Evolutionary conservation across 1,139 yeast genomes (phyloP).

Genomic region (Trichomonascaceae sp.): DNA sequence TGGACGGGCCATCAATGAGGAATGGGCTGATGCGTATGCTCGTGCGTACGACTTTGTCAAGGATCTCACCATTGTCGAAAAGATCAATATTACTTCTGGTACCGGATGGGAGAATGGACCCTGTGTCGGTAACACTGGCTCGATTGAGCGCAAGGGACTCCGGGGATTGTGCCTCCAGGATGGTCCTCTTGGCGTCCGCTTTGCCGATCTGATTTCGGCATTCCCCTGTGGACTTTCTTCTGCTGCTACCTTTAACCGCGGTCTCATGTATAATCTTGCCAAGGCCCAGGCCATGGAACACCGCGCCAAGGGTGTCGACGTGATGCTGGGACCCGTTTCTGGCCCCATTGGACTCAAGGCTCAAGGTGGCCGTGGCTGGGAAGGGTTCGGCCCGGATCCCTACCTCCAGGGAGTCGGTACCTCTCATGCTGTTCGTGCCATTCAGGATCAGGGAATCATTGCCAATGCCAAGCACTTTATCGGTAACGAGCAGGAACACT

Average conservation of each 20-base stretch:
- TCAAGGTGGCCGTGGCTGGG: slow-evolving; percentile 56
- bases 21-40: slow-evolving; percentile 46
- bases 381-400: slow-evolving; percentile 53
- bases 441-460: slow-evolving; percentile 46
- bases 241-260: slow-evolving; percentile 46
- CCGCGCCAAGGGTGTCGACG: slow-evolving; percentile 44
- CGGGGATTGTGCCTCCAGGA: slow-evolving; percentile 51
- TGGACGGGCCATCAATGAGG: slow-evolving; percentile 19
- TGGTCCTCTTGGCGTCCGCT: slow-evolving; percentile 51
- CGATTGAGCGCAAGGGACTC: slow-evolving; percentile 42
- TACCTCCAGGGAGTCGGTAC: slow-evolving; percentile 47
- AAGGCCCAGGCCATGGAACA: slow-evolving; percentile 46
- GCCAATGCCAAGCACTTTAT: slow-evolving; percentile 44
- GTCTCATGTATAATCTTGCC: slow-evolving; percentile 39
- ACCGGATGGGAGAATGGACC: slow-evolving; percentile 54
- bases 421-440: slow-evolving; percentile 40
- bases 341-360: slow-evolving; percentile 57
- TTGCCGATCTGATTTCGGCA: slow-evolving; percentile 43
- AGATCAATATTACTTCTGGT: slow-evolving; percentile 54
- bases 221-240: slow-evolving; percentile 50
- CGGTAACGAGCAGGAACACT: slow-evolving; percentile 54
- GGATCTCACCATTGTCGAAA: slow-evolving; percentile 44
- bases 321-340: slow-evolving; percentile 46
- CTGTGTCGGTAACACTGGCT: slow-evolving; percentile 52
- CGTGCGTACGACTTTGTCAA: slow-evolving; percentile 41